A percentile compares a stretch with the other conserved stretches of the same genome.
phyloP scores from a whole-genome alignment of 352 stramenopile species.

The Globisporangium lucens region DNA sequence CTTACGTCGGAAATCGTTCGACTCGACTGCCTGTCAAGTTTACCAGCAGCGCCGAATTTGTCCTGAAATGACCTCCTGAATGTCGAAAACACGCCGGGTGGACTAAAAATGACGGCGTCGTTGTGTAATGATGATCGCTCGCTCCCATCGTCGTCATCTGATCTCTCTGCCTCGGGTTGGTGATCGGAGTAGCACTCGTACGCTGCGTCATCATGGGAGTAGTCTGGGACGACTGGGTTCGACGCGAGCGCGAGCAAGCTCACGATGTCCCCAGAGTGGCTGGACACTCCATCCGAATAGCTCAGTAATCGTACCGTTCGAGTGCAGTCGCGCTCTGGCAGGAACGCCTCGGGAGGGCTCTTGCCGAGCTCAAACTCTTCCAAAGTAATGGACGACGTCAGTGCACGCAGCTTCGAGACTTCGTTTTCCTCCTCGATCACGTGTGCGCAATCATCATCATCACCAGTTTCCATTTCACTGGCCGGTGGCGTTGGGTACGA shows the following conservation, averaged over 20 bases:
- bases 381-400: constrained; percentile 37
- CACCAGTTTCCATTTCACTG: constrained; percentile 14
- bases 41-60: constrained; percentile 28
- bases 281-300: constrained; percentile 1
- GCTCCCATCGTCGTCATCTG: constrained; percentile 1
- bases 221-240: constrained; percentile 21
- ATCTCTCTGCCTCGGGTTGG: constrained; percentile 5
- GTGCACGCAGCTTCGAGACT: constrained; percentile 12
- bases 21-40: neutral
- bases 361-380: constrained; percentile 61
- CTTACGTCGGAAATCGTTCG: neutral
- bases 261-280: constrained; percentile 6
- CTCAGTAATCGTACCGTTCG: neutral
- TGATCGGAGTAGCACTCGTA: constrained; percentile 2
- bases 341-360: constrained; percentile 17
- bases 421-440: constrained; percentile 17
- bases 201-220: constrained; percentile 8
- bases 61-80: constrained; percentile 41
- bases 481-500: constrained; percentile 1
- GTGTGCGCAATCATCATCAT: neutral
- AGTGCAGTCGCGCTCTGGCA: constrained; percentile 4
- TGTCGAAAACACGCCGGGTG: constrained; percentile 21
- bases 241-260: constrained; percentile 28
- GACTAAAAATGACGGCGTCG: neutral
- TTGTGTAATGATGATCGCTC: neutral